These are phyloP conservation scores for Tetrapisispora iriomotensis DNA, from an alignment of 805 yeast genomes.

Conservation along the genomic window DNA sequence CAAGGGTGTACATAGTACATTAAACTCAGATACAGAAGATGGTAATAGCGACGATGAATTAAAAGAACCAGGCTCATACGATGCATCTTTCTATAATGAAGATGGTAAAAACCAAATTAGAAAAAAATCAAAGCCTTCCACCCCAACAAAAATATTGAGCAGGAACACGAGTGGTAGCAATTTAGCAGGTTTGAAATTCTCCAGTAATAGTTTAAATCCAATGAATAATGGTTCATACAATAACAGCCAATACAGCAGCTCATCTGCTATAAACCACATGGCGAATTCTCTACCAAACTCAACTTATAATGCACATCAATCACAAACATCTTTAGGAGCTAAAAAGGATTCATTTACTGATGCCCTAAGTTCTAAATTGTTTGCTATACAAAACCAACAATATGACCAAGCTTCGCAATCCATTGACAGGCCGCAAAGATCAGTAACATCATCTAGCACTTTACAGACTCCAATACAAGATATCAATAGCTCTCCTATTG, in stretches of 20 bases:
- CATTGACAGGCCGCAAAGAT: neutral
- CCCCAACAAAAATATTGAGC: slow-evolving; percentile 19
- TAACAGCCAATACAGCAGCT: neutral
- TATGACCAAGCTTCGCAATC: slow-evolving; percentile 6
- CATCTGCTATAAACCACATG: neutral
- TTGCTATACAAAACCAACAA: slow-evolving; percentile 17
- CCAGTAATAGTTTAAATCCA: neutral
- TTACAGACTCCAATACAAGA: slow-evolving; percentile 3
- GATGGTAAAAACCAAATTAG: slow-evolving; percentile 13
- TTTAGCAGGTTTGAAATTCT: slow-evolving; percentile 1
- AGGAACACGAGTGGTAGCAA: slow-evolving; percentile 19
- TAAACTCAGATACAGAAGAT: slow-evolving; percentile 13
- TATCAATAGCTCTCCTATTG: slow-evolving; percentile 5
- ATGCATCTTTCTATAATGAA: neutral
- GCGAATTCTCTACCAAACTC: too few species aligned
- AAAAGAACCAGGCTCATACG: slow-evolving; percentile 5
- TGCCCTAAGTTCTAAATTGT: slow-evolving; percentile 11
- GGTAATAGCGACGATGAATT: slow-evolving; percentile 8
- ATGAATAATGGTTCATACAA: neutral
- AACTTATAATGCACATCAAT: too few species aligned
- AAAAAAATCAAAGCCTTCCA: slow-evolving; percentile 22
- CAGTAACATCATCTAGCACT: neutral
- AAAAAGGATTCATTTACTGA: slow-evolving; percentile 1
- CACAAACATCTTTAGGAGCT: neutral
- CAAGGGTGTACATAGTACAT: neutral